phyloP scores from a whole-genome alignment of 73 alveolate species.

The Paraurostyla sp. region DNA sequence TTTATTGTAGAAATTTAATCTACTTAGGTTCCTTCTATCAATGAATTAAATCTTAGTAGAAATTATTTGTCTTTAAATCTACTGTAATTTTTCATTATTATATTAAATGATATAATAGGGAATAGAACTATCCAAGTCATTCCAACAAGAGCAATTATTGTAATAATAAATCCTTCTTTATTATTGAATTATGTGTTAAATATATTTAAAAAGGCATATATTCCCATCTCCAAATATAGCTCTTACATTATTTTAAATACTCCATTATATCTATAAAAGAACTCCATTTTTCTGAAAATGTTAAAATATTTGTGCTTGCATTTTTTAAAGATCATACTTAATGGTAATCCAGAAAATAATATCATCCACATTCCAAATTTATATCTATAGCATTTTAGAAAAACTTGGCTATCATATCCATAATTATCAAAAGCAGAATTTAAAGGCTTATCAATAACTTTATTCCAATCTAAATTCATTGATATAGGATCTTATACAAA shows the following conservation, averaged over 20 bases:
- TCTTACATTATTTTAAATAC: neutral
- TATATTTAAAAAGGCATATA: slow-evolving; percentile 9
- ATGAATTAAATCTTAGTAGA: neutral
- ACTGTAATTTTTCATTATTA: neutral
- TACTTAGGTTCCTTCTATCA: neutral
- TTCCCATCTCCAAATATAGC: slow-evolving; percentile 38
- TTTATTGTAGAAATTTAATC: neutral
- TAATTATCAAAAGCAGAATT: too few relatives aligned
- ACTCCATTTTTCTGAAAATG: neutral
- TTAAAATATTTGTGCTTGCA: neutral
- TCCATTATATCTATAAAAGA: neutral
- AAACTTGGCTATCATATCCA: neutral
- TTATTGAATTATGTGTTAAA: neutral
- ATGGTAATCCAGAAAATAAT: neutral
- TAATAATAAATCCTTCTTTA: neutral
- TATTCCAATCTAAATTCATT: too few relatives aligned
- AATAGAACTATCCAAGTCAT: neutral
- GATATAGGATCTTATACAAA: too few relatives aligned
- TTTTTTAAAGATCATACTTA: neutral
- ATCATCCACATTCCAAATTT: neutral
- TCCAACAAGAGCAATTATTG: neutral
- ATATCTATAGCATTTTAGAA: neutral
- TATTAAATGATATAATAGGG: neutral
- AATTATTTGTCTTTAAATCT: neutral
- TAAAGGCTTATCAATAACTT: too few relatives aligned